Conservation (phyloP, 345 rosid species). For the Populus tremula region DNA sequence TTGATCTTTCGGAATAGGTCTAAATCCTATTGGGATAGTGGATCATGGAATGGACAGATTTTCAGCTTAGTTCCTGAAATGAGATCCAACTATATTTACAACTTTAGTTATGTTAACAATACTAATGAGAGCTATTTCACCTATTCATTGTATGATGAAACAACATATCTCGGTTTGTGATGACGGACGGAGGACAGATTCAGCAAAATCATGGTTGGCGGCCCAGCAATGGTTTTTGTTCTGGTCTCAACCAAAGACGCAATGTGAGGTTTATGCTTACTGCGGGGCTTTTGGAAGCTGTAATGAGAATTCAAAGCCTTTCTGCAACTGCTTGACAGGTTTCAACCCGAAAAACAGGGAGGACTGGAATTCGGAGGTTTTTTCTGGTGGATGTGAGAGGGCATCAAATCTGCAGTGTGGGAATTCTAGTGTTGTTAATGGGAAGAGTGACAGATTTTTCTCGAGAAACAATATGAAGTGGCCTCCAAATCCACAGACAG, state of each 20-base stretch:
- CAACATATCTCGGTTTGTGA: slow-evolving; percentile 43
- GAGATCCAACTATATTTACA: slow-evolving; percentile 47
- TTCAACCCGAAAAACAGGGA: slow-evolving; percentile 31
- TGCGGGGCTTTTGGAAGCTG: slow-evolving; percentile 77
- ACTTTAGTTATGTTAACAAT: slow-evolving; percentile 46
- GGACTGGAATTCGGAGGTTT: slow-evolving; percentile 55
- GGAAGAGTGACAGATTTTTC: slow-evolving; percentile 34
- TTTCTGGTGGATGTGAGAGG: slow-evolving; percentile 62
- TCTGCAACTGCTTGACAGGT: slow-evolving; percentile 50
- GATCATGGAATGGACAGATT: slow-evolving; percentile 51
- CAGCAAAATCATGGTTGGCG: slow-evolving; percentile 44
- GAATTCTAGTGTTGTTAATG: slow-evolving; percentile 21
- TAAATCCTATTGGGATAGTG: slow-evolving; percentile 53
- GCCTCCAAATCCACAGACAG: slow-evolving; percentile 15
- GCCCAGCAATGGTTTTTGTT: slow-evolving; percentile 53
- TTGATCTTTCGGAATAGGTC: slow-evolving; percentile 53
- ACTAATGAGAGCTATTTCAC: slow-evolving; percentile 58
- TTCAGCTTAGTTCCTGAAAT: slow-evolving; percentile 68
- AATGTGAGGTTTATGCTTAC: slow-evolving; percentile 61
- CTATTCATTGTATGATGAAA: slow-evolving; percentile 33
- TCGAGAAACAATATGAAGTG: slow-evolving; percentile 17
- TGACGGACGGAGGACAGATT: slow-evolving; percentile 65
- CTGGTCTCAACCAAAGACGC: slow-evolving; percentile 65
- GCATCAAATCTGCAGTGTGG: slow-evolving; percentile 47
- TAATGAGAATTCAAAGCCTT: slow-evolving; percentile 35